A percentile compares a stretch with the other conserved stretches of the same genome.
phyloP scores from a whole-genome alignment of 163 green algal genomes.

The Scenedesmus sp. region DNA sequence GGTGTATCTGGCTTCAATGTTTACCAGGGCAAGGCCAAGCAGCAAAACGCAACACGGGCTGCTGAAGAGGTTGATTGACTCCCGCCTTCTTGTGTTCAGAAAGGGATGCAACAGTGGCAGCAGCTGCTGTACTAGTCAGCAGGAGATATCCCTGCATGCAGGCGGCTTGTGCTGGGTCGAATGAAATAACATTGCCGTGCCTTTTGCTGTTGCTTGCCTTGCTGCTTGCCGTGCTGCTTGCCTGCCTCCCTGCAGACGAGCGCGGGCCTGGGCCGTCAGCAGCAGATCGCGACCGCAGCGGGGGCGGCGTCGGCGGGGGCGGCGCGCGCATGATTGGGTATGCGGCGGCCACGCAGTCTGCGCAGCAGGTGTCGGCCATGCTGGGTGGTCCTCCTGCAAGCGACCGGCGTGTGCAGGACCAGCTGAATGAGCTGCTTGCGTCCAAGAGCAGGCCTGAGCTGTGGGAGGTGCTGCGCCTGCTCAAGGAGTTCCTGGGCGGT shows the following conservation, averaged over 20 bases:
- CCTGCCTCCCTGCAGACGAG: neutral
- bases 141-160: no score
- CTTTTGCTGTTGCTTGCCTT: neutral
- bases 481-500: slow-evolving; percentile 42
- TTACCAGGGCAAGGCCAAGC: no score
- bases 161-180: no score
- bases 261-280: neutral
- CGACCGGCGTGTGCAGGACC: slow-evolving; percentile 46
- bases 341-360: slow-evolving; percentile 26
- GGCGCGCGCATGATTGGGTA: slow-evolving; percentile 22
- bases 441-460: slow-evolving; percentile 34
- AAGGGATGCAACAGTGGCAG: no score
- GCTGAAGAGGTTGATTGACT: neutral
- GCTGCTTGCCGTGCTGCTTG: neutral
- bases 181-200: neutral
- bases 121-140: no score
- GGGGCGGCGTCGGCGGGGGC: neutral
- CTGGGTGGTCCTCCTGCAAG: slow-evolving; percentile 22
- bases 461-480: slow-evolving; percentile 50
- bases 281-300: neutral
- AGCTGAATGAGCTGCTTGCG: slow-evolving; percentile 47
- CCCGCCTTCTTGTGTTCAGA: no score
- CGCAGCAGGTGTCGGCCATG: slow-evolving; percentile 19
- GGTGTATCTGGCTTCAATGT: neutral
- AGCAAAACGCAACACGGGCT: no score